phyloP scores from a whole-genome alignment of 2,329 filamentous ascomycete species.

The Fusarium secorum region DNA sequence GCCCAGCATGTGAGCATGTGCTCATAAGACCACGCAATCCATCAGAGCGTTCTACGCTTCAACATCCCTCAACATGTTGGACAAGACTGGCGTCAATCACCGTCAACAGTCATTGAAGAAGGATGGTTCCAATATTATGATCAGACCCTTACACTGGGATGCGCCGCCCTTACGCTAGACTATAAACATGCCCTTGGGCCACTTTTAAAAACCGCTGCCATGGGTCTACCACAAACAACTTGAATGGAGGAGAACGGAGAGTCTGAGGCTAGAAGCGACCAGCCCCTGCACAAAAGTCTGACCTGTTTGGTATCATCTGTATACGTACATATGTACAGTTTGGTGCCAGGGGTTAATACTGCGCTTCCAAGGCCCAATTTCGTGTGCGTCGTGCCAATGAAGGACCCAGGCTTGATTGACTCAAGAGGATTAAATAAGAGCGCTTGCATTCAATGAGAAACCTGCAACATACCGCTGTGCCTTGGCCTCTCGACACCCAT shows the following conservation, averaged over 20 bases:
- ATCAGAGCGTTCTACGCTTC: not conserved
- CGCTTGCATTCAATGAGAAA: conserved; percentile 1
- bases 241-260: conserved; percentile 14
- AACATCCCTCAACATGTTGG: not conserved
- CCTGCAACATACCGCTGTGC: conserved; percentile 3
- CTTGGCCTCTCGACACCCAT: conserved; percentile 1
- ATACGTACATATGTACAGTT: not conserved
- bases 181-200: conserved; percentile 25
- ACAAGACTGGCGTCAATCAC: not conserved
- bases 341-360: conserved; percentile 27
- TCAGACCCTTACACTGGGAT: conserved; percentile 37
- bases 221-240: conserved; percentile 35
- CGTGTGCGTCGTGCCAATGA: conserved; percentile 21
- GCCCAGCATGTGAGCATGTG: not conserved
- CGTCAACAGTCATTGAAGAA: conserved; percentile 8
- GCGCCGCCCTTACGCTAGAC: conserved; percentile 34
- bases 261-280: conserved; percentile 5
- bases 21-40: not conserved
- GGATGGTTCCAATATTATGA: conserved; percentile 37
- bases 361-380: conserved; percentile 22
- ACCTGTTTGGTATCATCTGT: conserved; percentile 34
- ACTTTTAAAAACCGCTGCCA: conserved; percentile 41
- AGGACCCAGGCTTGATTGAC: not conserved
- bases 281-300: conserved; percentile 30
- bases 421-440: conserved; percentile 1